Percentiles rank a stretch among this genome's conserved stretches.
Conservation (phyloP, 1,139 yeast genomes). For the Pichia sp. region DNA sequence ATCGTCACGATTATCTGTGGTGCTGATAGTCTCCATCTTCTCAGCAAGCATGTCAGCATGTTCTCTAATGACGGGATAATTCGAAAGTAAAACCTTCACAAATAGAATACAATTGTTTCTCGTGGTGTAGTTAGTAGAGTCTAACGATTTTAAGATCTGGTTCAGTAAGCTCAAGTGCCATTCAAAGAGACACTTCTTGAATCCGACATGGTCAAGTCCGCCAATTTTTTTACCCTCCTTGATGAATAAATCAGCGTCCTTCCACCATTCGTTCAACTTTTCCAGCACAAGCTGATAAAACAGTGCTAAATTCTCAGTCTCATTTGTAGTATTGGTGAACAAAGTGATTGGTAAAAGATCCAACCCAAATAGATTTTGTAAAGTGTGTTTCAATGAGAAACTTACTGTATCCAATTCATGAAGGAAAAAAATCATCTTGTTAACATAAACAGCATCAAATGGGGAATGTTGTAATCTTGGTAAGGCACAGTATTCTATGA, state of each 20-base stretch:
- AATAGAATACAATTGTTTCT: conserved; percentile 77
- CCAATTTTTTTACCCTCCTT: conserved; percentile 17
- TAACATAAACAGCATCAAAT: conserved; percentile 71
- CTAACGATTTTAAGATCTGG: conserved; percentile 43
- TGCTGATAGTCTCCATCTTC: conserved; percentile 42
- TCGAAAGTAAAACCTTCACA: conserved; percentile 52
- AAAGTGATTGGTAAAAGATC: conserved; percentile 46
- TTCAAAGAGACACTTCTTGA: conserved; percentile 38
- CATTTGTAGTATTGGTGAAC: conserved; percentile 65
- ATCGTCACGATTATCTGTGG: conserved; percentile 67
- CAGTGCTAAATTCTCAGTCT: conserved; percentile 78
- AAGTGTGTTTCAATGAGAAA: conserved; percentile 37
- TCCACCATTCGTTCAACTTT: conserved; percentile 33
- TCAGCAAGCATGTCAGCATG: conserved; percentile 53
- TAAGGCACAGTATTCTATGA: conserved; percentile 55
- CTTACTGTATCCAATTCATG: conserved; percentile 37
- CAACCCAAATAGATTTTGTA: conserved; percentile 44
- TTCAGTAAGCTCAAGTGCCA: conserved; percentile 49
- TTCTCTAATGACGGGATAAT: conserved; percentile 63
- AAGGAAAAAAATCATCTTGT: conserved; percentile 51
- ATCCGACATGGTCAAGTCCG: conserved; percentile 37
- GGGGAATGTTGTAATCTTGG: conserved; percentile 80
- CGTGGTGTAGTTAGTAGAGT: conserved; percentile 64
- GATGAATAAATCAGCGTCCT: conserved; percentile 23
- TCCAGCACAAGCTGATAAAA: conserved; percentile 56